Evolutionary conservation across 228 moss, liverwort and hornwort genomes (phyloP).

Genomic region (Sphagnum fallax): DNA sequence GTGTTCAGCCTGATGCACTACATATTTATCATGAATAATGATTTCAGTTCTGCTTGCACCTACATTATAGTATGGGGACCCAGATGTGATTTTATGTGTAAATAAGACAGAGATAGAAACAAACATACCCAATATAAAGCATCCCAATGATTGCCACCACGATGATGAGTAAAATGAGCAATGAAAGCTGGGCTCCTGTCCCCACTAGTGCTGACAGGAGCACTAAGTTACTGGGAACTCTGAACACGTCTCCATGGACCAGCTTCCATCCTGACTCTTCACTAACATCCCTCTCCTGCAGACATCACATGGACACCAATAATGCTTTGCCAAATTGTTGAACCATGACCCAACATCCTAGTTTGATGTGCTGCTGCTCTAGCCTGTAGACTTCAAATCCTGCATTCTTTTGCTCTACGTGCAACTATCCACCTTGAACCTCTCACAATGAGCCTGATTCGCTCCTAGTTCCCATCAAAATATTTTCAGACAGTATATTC

Average conservation of each 20-base stretch:
- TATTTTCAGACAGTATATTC: no score
- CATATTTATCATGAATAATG: not conserved
- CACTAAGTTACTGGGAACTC: conserved; percentile 46
- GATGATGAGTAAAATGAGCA: conserved; percentile 43
- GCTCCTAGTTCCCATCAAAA: no score
- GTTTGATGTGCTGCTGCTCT: no score
- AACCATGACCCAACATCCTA: not conserved
- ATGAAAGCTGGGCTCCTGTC: conserved; percentile 50
- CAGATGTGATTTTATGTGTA: not conserved
- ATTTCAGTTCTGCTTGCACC: not conserved
- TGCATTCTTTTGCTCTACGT: no score
- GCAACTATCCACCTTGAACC: no score
- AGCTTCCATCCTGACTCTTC: conserved; percentile 65
- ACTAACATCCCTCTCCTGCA: conserved; percentile 52
- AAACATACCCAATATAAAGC: conserved; percentile 51
- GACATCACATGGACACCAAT: not conserved
- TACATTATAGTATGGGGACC: not conserved
- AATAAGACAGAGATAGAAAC: no score
- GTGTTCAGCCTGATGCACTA: not conserved
- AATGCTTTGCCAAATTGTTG: not conserved
- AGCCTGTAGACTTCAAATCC: no score
- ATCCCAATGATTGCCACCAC: conserved; percentile 49
- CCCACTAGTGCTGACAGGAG: conserved; percentile 55
- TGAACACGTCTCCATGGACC: conserved; percentile 54
- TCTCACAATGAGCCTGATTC: no score